Evolutionary conservation across 768 basidiomycete species (phyloP), one percentile per base, ranked within the genome.

Genomic region (Mycena capillaripes): DNA sequence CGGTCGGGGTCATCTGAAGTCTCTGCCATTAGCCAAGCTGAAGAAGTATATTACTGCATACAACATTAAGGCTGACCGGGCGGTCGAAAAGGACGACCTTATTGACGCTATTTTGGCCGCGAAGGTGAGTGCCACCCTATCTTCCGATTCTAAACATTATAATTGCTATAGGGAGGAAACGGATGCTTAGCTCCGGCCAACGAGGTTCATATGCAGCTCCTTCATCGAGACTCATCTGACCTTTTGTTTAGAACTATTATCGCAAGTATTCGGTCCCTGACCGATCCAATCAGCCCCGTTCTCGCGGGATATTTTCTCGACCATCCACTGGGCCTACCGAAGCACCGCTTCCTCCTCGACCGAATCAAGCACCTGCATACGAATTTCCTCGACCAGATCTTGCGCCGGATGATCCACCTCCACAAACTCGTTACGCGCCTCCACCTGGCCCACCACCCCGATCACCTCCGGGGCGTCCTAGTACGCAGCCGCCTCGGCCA

Each of bases 1-100:
- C 23, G 89, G 91, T 4, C 87, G 86, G 73, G 82, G 84, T 9
- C 85, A 90, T 52, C 84, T 95, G 3, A 89, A 88, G 76, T 76
- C 79, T 7, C 78, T 92, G 74, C 86, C 92, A 0, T 79, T 95
- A 48, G 80, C 87, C 53, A 92, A 88, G 76, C 84, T 95, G 58
- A 90, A 89, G 84, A 90, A 88, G 58, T 95, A 95, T 76, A 86
- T 91, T 29, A 87, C 84, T 62, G 91, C 90, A 7, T 95, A 95
- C 74, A 88, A 90, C 66, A 92, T 95, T 74, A 82, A 84, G 63
- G 85, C 88, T 21, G 88, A 86, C 66, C 87, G 88, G 57, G 89
- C 90, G 2, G 84, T 94, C 19, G 94, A 95, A 79, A 95, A 95
- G 81, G 91, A 93, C 61, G 94, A 95, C 78, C 82, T 95, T 53